Percentiles rank a stretch among this genome's conserved stretches.
These are phyloP conservation scores for Lizanozyma gosingica DNA, from an alignment of 1,139 yeast species.

Conservation along the genomic window DNA sequence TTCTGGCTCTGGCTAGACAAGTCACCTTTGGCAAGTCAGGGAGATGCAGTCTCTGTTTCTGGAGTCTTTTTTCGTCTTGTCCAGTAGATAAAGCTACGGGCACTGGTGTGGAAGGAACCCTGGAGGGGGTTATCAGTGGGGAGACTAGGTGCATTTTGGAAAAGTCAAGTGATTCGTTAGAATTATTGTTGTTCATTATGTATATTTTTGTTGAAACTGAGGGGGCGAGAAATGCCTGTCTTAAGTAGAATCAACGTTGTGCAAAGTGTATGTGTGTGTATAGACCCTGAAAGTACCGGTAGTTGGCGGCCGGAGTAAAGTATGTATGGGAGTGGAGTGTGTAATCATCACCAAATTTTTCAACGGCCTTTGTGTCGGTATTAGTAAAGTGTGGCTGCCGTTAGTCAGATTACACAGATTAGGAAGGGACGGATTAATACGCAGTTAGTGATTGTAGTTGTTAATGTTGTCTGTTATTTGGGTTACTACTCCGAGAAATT, in stretches of 20 bases:
- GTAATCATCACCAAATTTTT: not conserved
- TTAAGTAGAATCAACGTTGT: no score
- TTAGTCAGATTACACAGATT: no score
- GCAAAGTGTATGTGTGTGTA: no score
- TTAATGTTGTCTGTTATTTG: no score
- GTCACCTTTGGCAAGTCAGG: constrained; percentile 55
- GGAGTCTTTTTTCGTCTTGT: not conserved
- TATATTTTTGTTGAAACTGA: no score
- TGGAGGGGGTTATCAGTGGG: not conserved
- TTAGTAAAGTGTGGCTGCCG: not conserved
- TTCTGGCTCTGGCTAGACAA: constrained; percentile 87
- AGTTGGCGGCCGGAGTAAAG: no score
- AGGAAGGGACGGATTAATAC: no score
- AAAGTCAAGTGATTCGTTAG: constrained; percentile 9
- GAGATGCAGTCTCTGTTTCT: not conserved
- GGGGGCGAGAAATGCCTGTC: no score
- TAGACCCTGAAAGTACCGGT: no score
- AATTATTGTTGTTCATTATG: not conserved
- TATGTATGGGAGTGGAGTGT: no score
- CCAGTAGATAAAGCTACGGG: not conserved
- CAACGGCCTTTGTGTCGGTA: not conserved
- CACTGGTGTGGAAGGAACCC: not conserved
- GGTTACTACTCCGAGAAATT: no score
- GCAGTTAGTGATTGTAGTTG: no score
- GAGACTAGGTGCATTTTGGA: constrained; percentile 6